Evolutionary conservation across 2,329 filamentous ascomycete genomes (phyloP), one percentile per base, ranked within the genome.

Genomic region (Exophiala sp.): DNA sequence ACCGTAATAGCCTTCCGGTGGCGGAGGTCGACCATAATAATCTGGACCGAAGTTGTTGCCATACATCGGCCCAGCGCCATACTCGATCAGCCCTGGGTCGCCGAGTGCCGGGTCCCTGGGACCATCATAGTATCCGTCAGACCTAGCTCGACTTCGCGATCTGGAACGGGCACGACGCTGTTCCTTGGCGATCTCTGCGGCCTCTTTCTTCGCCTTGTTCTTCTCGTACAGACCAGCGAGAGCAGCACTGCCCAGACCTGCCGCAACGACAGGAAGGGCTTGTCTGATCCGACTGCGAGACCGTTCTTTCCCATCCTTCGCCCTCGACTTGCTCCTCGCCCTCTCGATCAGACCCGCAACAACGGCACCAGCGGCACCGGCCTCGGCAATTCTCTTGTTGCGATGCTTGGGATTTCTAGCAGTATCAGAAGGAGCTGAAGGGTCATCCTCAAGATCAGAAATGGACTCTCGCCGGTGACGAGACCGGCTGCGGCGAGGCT

Each of bases 171-270:
- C 55, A 32, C 59, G 54, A 27, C 58, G 48, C 58, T 65, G 56
- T 9, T 55, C 45, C 21, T 55, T 49, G 19, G 65, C 59, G 60
- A 62, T 64, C 61, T 68, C 61, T 35, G 65, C 61, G 42, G 71
- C 65, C 52, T 73, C 71, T 61, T 74, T 76, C 63, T 78, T 79
- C 34, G 73, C 76, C 65, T 82, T 81, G 53, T 75, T 77, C 60
- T 76, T 80, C 65, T 83, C 81, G 60, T 82, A 83, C 13, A 83
- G 63, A 19, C 77, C 78, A 50, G 80, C 77, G 24, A 80, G 69
- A 11, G 79, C 81, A 34, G 81, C 81, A 57, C 77, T 79, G 39
- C 78, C 77, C 11, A 81, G 66, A 42, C 80, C 80, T 45, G 79
- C 78, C 34, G 78, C 80, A 58, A 78, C 74, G 46, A 83, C 77